Conservation (phyloP, 176 grass and related monocot genomes). For the Oropetium thomaeum region DNA sequence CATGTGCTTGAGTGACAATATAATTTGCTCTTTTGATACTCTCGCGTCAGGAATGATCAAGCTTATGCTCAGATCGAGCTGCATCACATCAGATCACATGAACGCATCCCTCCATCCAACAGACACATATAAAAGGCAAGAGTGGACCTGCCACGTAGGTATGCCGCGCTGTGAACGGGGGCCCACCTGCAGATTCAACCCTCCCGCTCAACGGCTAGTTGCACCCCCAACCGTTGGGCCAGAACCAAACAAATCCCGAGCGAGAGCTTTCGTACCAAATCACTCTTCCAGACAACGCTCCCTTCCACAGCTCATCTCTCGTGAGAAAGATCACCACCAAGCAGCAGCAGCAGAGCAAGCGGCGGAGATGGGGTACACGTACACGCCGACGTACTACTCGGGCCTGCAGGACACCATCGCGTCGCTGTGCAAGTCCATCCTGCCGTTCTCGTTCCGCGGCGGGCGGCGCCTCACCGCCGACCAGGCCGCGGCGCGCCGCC, state of each 20-base stretch:
- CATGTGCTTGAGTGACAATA: neutral
- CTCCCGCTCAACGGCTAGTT: conserved; percentile 48
- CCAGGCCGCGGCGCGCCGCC: conserved; percentile 57
- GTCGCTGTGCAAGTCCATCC: conserved; percentile 85
- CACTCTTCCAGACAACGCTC: too few species aligned
- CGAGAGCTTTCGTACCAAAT: neutral
- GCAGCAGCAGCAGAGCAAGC: neutral
- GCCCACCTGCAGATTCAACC: neutral
- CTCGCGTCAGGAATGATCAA: neutral
- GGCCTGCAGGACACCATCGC: conserved; percentile 92
- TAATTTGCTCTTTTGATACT: neutral
- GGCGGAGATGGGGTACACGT: conserved; percentile 61
- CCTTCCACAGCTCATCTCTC: neutral
- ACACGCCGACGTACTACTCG: conserved; percentile 94
- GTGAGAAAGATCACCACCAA: neutral
- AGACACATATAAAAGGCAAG: neutral
- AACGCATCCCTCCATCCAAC: neutral
- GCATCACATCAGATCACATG: neutral
- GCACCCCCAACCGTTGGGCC: conserved; percentile 35
- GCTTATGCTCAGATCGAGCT: neutral
- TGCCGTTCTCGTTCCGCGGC: conserved; percentile 54
- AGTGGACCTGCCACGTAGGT: neutral
- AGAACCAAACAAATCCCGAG: conserved; percentile 14
- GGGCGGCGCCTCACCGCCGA: conserved; percentile 67
- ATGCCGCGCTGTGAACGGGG: neutral